Evolutionary conservation across 2,329 filamentous ascomycete species (phyloP), one percentile per base, ranked within the genome.

Genomic region (Capronia coronata): DNA sequence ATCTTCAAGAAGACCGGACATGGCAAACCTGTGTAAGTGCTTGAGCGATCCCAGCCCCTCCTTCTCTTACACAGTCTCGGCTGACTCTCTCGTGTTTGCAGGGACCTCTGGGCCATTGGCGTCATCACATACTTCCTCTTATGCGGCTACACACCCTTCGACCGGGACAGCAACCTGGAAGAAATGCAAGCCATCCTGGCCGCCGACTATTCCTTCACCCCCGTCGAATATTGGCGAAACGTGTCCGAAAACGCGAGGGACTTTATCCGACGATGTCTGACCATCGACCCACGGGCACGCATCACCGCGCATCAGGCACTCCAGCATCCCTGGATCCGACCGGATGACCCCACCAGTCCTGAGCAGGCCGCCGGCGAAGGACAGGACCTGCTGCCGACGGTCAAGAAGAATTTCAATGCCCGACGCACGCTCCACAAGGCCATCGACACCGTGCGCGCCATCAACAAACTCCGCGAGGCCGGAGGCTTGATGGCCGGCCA

Each of bases 1-100:
- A 98, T 98, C 63, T 98, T 98, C 73, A 95, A 95, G 70, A 98
- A 98, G 75, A 90, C 86, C 6, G 93, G 93, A 21, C 93, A 98
- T 67, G 93, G 93, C 56, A 98, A 97, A 70, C 90, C 93, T 60
- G 93, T 98, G 79, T 82, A 75, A 59, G 73, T 60, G n/a, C 2
- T 32, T 27, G n/a, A 10, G 11, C 14, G 25, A 6, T 37, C 25
- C n/a, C n/a, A n/a, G n/a, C n/a, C n/a, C n/a, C n/a, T n/a, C n/a
- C n/a, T n/a, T n/a, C n/a, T n/a, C n/a, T n/a, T n/a, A n/a, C n/a
- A 13, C 14, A n/a, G 21, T 22, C 18, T 32, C 18, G 18, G 18
- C 37, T 48, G 27, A 40, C 25, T 21, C 6, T 42, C 14, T 27
- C 16, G 14, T 11, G 52, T n/a, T 6, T 44, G 19, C 16, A 83